phyloP scores from a whole-genome alignment of 306 rosid species.

The Notholithocarpus densiflorus region DNA sequence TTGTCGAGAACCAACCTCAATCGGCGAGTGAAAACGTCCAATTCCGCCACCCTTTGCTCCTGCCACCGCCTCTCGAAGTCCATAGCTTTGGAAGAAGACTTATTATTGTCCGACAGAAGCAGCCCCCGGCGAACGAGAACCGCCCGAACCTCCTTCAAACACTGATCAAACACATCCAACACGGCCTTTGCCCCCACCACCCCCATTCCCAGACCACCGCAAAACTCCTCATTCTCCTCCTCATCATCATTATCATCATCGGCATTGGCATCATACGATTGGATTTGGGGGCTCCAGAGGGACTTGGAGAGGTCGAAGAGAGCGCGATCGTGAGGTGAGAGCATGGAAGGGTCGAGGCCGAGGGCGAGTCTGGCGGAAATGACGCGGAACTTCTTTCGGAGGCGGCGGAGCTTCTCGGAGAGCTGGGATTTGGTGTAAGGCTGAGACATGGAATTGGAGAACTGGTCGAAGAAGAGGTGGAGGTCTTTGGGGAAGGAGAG shows the following conservation, averaged over 20 bases:
- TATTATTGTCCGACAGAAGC: not conserved
- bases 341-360: slow-evolving; percentile 1
- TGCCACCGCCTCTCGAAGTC: slow-evolving; percentile 28
- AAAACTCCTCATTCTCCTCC: not conserved
- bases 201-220: not conserved
- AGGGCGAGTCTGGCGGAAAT: slow-evolving; percentile 16
- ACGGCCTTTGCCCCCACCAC: slow-evolving; percentile 20
- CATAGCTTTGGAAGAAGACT: not conserved
- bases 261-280: not conserved
- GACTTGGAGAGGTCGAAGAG: slow-evolving; percentile 26
- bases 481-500: slow-evolving; percentile 29
- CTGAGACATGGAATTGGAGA: slow-evolving; percentile 29
- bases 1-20: slow-evolving; percentile 31
- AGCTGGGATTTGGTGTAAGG: slow-evolving; percentile 37
- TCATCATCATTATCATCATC: not conserved
- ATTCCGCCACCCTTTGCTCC: slow-evolving; percentile 22
- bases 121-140: not conserved
- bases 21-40: slow-evolving; percentile 24
- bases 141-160: slow-evolving; percentile 21
- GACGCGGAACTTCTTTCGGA: slow-evolving; percentile 29
- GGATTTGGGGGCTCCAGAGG: slow-evolving; percentile 33
- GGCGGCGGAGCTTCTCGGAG: slow-evolving; percentile 41
- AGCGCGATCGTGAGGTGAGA: slow-evolving; percentile 28
- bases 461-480: slow-evolving; percentile 25
- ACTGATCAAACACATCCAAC: slow-evolving; percentile 34